Evolutionary conservation across 1,284 basidiomycete species (phyloP).

Genomic region (Leccinum subfulvum): DNA sequence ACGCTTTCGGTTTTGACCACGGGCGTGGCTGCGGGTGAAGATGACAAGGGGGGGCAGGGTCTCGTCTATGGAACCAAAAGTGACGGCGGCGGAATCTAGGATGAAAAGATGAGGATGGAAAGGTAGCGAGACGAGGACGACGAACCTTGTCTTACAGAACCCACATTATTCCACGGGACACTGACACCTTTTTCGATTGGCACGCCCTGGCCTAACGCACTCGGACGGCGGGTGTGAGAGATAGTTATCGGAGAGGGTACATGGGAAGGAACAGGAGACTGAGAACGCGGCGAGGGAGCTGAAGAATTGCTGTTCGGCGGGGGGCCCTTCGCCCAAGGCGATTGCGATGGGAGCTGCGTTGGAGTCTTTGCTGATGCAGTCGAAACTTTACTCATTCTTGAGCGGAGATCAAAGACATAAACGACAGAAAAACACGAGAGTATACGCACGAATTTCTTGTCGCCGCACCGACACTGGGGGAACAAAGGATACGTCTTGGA

Average conservation of each 20-base stretch:
- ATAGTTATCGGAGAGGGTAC: slow-evolving; percentile 45
- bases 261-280: slow-evolving; percentile 64
- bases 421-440: slow-evolving; percentile 4
- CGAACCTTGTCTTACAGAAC: slow-evolving; percentile 64
- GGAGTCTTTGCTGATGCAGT: slow-evolving; percentile 69
- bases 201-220: slow-evolving; percentile 65
- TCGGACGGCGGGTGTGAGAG: slow-evolving; percentile 71
- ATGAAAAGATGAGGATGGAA: slow-evolving; percentile 4
- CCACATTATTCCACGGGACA: slow-evolving; percentile 55
- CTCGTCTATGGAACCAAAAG: slow-evolving; percentile 85
- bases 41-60: slow-evolving; percentile 61
- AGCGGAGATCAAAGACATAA: neutral
- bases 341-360: slow-evolving; percentile 67
- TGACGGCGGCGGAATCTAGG: slow-evolving; percentile 61
- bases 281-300: slow-evolving; percentile 66
- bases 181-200: slow-evolving; percentile 74
- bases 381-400: slow-evolving; percentile 85
- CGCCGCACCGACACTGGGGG: no score
- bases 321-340: slow-evolving; percentile 82
- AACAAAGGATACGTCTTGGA: no score
- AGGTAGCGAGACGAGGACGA: neutral
- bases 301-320: slow-evolving; percentile 51
- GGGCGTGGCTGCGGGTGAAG: slow-evolving; percentile 65
- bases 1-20: slow-evolving; percentile 68
- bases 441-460: slow-evolving; percentile 35